Base-by-base conservation (phyloP, 192 early-diverging fungal genomes). In the Backusella tarrabulga region DNA sequence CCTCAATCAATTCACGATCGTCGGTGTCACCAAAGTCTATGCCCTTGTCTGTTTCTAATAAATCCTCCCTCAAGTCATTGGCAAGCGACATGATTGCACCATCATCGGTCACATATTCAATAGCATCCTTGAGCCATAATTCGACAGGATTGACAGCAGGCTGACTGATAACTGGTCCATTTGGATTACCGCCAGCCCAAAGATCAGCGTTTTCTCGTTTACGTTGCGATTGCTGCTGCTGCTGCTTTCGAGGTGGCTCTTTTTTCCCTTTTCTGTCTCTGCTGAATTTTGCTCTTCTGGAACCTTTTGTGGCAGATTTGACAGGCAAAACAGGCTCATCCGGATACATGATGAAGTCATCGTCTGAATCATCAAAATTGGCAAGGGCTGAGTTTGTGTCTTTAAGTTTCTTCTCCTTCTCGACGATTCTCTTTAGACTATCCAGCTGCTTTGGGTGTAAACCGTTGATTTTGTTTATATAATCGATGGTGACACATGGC, bases 1-100 rank as follows among this genome's bases (percentile, higher is more conserved):
- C 86, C 52, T 88, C 89, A 46, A 87, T 81, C 21, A 75, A 46
- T n/a, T 87, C 86, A 14, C 78, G 71, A 3, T 83, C 82, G 42
- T 85, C 78, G 14, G 82, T 80, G 11, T 84, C 85, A 9, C 85
- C 81, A 74, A 85, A 84, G 7, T 78, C 26, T 1, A 75, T 68
- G 0, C 85, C 80, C 29, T 79, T 77, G 42, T 80, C 44, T 14
- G 76, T 80, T 26, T 88, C 76, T 26, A 83, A 71, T 4, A 84
- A 21, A 3, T 72, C 35, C 2, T 76, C 72, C 67, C 75, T 83
- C 26, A 46, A 19, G 3, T 76, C 54, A 34, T 77, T 73, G 1
- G 56, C 69, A 35, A 50, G 42, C 3, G 60, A 29, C 8, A 32
- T 44, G 38, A 68, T 15, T 2, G 6, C 23, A 1, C 67, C 74